Evolutionary conservation across 768 basidiomycete species (phyloP), one percentile per base, ranked within the genome.

Genomic region (Aureoboletus auriporus): DNA sequence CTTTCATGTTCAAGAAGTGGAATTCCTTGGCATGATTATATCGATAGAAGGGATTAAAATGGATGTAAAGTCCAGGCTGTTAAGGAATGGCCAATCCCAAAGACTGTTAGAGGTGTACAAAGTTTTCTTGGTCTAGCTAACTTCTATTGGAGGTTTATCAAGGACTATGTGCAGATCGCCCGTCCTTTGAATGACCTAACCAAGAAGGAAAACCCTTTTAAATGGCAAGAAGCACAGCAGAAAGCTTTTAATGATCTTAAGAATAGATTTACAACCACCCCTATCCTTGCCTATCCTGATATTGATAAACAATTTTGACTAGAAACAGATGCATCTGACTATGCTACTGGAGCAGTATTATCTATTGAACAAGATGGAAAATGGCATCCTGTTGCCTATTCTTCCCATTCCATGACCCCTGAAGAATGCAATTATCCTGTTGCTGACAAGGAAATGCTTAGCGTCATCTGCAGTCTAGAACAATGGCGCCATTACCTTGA

Each of bases 11-110:
- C 11, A 36, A 10, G 20, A 63, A 42, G 57, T 68, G 2, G 59
- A 66, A 28, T 70, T 65, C 48, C 56, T 73, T 0, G 64, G 72
- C 10, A 47, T 62, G 39, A 55, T 70, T 11, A 47, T 72, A n/a
- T 3, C 13, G 1, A 6, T 49, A 26, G 51, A 57, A 1, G 8
- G 44, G 1, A 50, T 71, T 0, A 11, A 33, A 0, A 73, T 74
- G 66, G 67, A 74, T 42, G 14, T 0, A 75, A 74, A 39, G 51
- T 72, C 2, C 51, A 59, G 29, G 63, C 50, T 0, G 54, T 71
- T 5, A 11, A n/a, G 0, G 51, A 62, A 6, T 74, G 63, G 69
- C 70, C 65, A 6, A 26, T 6, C 1, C 66, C 62, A 0, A 44
- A 7, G 2, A 52, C 11, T 1, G 28, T 59, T 6, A 52, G 42